phyloP scores from a whole-genome alignment of 306 rosid species.

The Ceratonia siliqua region DNA sequence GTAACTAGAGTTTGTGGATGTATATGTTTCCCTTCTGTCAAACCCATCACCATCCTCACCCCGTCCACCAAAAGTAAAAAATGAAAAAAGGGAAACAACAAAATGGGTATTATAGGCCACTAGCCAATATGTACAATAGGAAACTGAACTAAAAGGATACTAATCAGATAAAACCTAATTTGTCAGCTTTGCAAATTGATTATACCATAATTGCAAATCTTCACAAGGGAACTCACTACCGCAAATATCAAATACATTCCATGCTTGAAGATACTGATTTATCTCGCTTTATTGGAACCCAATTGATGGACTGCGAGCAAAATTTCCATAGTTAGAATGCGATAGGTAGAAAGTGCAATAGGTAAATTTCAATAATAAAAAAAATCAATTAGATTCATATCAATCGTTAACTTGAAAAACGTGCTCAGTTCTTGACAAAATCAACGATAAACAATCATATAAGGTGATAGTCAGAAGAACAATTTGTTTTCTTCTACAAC shows the following conservation, averaged over 20 bases:
- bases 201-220: background rate
- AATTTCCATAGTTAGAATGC: conserved; percentile 25
- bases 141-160: conserved; percentile 17
- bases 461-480: background rate
- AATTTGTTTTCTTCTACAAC: background rate
- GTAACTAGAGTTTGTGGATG: background rate
- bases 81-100: background rate
- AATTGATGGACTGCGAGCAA: conserved; percentile 23
- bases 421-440: background rate
- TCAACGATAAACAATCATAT: background rate
- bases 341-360: background rate
- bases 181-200: conserved; percentile 2
- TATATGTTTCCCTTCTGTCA: background rate
- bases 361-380: background rate
- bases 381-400: background rate
- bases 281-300: conserved; percentile 4
- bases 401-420: background rate
- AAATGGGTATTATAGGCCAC: conserved; percentile 15
- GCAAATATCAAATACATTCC: background rate
- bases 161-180: background rate
- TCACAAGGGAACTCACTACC: conserved; percentile 31
- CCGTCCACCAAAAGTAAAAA: background rate
- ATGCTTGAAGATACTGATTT: conserved; percentile 3
- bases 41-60: background rate
- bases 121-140: background rate